Evolutionary conservation across 371 early-diverging fungal species (phyloP).

Genomic region (Gilbertella persicaria): DNA sequence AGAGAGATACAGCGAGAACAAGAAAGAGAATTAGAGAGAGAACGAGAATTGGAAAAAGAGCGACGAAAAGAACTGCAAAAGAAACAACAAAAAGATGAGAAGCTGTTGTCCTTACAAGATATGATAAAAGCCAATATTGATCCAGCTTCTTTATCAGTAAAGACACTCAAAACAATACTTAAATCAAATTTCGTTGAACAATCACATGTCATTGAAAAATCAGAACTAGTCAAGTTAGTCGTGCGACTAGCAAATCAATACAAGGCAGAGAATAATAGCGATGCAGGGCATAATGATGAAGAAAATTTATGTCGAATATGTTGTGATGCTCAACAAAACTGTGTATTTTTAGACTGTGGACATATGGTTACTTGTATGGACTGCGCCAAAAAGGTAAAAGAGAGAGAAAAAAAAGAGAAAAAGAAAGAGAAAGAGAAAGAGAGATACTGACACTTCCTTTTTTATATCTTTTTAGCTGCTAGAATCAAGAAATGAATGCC

Average conservation of each 20-base stretch:
- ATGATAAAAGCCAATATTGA: constrained; percentile 40
- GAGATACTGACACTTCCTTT: too few relatives aligned
- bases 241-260: constrained; percentile 46
- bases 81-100: background rate
- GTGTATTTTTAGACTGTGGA: constrained; percentile 61
- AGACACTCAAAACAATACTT: constrained; percentile 54
- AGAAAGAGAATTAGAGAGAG: background rate
- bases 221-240: constrained; percentile 52
- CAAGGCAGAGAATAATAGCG: constrained; percentile 13
- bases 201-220: constrained; percentile 52
- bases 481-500: constrained; percentile 57
- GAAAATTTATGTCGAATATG: constrained; percentile 59
- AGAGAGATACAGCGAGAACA: constrained; percentile 11
- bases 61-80: background rate
- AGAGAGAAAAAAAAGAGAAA: background rate
- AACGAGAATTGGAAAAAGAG: background rate
- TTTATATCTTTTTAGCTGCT: constrained; percentile 36
- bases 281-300: constrained; percentile 26
- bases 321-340: constrained; percentile 61
- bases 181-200: constrained; percentile 52
- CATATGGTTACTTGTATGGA: constrained; percentile 67
- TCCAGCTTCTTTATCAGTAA: constrained; percentile 47
- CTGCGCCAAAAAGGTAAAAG: constrained; percentile 55
- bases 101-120: constrained; percentile 33
- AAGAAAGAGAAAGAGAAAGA: too few relatives aligned